These are phyloP conservation scores for Cladophialophora carrionii DNA, from an alignment of 2,329 filamentous ascomycete genomes.

Conservation along the genomic window DNA sequence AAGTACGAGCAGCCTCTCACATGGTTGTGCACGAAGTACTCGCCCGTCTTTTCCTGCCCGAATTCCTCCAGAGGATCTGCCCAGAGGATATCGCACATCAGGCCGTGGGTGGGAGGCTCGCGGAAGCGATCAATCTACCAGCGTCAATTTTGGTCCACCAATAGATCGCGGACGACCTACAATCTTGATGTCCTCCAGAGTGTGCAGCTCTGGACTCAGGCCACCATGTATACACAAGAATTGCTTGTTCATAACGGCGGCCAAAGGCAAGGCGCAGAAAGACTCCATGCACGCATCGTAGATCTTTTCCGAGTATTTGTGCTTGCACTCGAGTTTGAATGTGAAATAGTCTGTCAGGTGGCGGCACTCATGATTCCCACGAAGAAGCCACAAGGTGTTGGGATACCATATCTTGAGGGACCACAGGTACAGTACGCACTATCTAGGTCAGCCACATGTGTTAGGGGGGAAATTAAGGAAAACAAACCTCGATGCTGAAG, in stretches of 20 bases:
- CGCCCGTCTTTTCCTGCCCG: slow-evolving; percentile 95
- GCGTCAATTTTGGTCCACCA: slow-evolving; percentile 34
- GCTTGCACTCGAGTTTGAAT: slow-evolving; percentile 99
- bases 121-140: slow-evolving; percentile 90
- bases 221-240: slow-evolving; percentile 98
- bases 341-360: slow-evolving; percentile 99
- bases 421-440: slow-evolving; percentile 97
- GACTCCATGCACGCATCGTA: slow-evolving; percentile 99
- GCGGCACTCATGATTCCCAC: slow-evolving; percentile 97
- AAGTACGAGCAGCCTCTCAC: slow-evolving; percentile 99
- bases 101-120: slow-evolving; percentile 92
- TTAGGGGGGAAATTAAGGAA: not conserved
- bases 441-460: slow-evolving; percentile 41
- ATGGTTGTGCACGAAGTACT: slow-evolving; percentile 98
- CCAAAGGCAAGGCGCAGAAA: slow-evolving; percentile 90
- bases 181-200: slow-evolving; percentile 87
- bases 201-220: slow-evolving; percentile 92
- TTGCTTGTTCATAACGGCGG: slow-evolving; percentile 99
- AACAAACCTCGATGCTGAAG: slow-evolving; percentile 84
- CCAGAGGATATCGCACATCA: slow-evolving; percentile 99
- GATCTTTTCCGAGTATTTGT: slow-evolving; percentile 95
- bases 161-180: slow-evolving; percentile 56
- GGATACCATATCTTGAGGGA: slow-evolving; percentile 99
- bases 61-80: slow-evolving; percentile 98
- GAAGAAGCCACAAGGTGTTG: slow-evolving; percentile 92